These are phyloP conservation scores for Patellifolia procumbens DNA, from an alignment of 179 eudicot genomes.

Conservation along the genomic window DNA sequence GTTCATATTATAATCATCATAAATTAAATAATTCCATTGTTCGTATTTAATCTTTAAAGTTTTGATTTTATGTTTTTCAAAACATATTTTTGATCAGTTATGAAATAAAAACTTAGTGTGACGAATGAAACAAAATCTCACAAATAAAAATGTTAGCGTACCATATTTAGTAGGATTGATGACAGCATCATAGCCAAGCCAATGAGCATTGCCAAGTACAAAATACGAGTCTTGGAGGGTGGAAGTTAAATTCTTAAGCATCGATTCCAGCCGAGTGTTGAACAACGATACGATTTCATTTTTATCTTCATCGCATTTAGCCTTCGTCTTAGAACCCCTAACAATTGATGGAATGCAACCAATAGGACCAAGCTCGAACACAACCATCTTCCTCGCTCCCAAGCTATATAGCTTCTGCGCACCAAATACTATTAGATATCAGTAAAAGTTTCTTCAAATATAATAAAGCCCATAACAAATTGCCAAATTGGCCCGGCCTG, in stretches of 20 bases:
- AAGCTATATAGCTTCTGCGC: conserved; percentile 54
- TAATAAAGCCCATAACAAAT: too few species aligned
- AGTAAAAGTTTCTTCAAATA: too few species aligned
- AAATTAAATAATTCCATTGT: too few species aligned
- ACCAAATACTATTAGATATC: too few species aligned
- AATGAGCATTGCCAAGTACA: conserved; percentile 44
- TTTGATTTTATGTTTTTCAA: too few species aligned
- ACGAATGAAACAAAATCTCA: too few species aligned
- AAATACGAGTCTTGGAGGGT: conserved; percentile 50
- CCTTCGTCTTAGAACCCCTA: conserved; percentile 30
- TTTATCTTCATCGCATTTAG: conserved; percentile 53
- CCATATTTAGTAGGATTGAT: conserved; percentile 53
- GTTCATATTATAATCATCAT: neutral
- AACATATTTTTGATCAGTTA: too few species aligned
- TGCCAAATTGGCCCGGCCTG: too few species aligned
- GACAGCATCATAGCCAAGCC: conserved; percentile 57
- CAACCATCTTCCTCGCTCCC: conserved; percentile 61
- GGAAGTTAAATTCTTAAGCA: conserved; percentile 46
- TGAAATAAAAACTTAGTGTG: too few species aligned
- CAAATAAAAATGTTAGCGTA: conserved; percentile 19
- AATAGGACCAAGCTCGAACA: conserved; percentile 66
- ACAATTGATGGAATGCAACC: conserved; percentile 63
- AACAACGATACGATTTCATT: conserved; percentile 43
- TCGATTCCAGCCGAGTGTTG: conserved; percentile 43
- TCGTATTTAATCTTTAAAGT: too few species aligned